Base-by-base conservation (phyloP, 306 rosid species). In the Fragaria ananassa region DNA sequence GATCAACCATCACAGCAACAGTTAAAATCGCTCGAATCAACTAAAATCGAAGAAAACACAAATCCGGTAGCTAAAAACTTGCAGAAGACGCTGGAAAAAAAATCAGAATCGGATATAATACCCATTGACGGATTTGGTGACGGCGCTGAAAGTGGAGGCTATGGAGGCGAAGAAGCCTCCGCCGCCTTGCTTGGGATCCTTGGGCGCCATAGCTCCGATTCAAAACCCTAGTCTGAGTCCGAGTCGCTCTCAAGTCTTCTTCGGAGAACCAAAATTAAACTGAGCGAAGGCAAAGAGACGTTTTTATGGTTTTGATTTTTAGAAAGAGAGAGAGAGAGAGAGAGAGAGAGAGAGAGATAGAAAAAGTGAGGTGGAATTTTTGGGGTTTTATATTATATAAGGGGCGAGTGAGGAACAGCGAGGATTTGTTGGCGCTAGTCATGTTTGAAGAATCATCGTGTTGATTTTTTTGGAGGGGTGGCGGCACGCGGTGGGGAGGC, bases 71-170 rank as follows among this genome's bases (percentile, higher is more conserved):
- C 45, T 18, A 54, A 21, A 67, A 73, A 15, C 2, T 9, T 10
- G 15, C n/a, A 23, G 63, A 44, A 46, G 21, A 75, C 70, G 72
- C 72, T 44, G 2, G 3, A 60, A 53, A 39, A 53, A 39, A 71
- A 18, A 12, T 8, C 18, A 35, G 39, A 4, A 10, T 19, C n/a
- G 57, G 71, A 54, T 41, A 8, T 8, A 41, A 10, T 86, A 91
- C 97, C 90, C 91, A 65, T 85, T 91, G 63, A 86, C 95, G 27
- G 97, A 91, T 89, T 91, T 91, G 88, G 87, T 76, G 86, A 82
- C 76, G 72, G 83, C 89, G 80, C 78, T 83, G 78, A 88, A 74
- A 82, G 89, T 79, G 29, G 95, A 84, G 79, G 97, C 91, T 67
- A 91, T 70, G 5, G 97, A 88, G 67, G 95, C 83, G 45, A 91